phyloP scores from a whole-genome alignment of 371 early-diverging fungal species.

The Actinomortierella ambigua region DNA sequence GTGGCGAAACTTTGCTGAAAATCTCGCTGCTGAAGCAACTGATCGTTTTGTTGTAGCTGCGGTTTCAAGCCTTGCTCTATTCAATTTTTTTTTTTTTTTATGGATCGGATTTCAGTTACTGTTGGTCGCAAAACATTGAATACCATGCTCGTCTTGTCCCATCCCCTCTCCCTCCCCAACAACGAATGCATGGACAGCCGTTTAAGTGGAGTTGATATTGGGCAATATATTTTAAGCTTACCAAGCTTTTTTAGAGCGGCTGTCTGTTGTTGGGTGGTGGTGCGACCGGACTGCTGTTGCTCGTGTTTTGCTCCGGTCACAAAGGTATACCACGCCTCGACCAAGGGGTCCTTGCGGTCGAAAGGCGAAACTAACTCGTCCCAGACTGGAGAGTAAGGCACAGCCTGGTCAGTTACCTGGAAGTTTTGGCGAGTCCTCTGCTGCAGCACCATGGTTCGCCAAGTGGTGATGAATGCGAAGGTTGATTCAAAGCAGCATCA shows the following conservation, averaged over 20 bases:
- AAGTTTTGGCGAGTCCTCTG: constrained; percentile 45
- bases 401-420: constrained; percentile 44
- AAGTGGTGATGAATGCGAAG: no score
- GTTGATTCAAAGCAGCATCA: no score
- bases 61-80: not conserved
- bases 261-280: constrained; percentile 44
- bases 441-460: constrained; percentile 41
- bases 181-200: no score
- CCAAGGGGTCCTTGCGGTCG: constrained; percentile 20
- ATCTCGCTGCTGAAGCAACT: constrained; percentile 14
- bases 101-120: no score
- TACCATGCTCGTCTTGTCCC: not conserved
- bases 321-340: constrained; percentile 37
- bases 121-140: not conserved
- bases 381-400: constrained; percentile 35
- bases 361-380: constrained; percentile 29
- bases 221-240: constrained; percentile 6
- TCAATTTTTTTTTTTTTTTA: no score
- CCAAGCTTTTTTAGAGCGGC: constrained; percentile 43
- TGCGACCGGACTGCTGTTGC: constrained; percentile 40
- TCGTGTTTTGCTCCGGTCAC: constrained; percentile 31
- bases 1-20: constrained; percentile 37
- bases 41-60: not conserved
- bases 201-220: no score
- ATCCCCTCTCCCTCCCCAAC: not conserved